phyloP scores from a whole-genome alignment of 331 rosid genomes.

The Pyrus hybrid region DNA sequence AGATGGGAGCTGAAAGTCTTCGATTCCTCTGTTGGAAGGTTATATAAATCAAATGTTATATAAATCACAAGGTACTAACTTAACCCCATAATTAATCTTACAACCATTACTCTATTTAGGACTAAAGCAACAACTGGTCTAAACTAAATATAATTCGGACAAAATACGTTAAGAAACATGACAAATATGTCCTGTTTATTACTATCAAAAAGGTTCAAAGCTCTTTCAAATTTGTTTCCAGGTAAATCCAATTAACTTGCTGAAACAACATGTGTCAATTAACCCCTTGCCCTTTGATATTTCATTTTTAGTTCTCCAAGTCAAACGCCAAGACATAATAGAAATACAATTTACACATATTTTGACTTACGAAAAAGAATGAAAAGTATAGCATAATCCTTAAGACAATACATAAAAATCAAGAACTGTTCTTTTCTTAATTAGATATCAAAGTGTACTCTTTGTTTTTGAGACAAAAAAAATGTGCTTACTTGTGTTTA shows the following conservation, averaged over 20 bases:
- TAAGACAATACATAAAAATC: background rate
- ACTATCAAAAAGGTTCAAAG: background rate
- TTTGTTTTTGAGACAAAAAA: background rate
- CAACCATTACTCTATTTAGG: background rate
- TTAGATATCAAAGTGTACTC: background rate
- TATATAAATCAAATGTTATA: background rate
- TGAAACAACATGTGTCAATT: background rate
- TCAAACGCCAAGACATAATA: background rate
- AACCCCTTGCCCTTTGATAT: background rate
- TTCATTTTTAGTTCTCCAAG: background rate
- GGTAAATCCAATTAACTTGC: background rate
- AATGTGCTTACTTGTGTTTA: background rate
- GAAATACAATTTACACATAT: background rate
- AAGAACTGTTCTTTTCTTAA: background rate
- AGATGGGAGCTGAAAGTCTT: background rate
- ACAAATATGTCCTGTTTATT: background rate
- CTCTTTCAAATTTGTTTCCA: background rate
- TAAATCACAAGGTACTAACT: background rate
- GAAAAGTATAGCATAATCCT: background rate
- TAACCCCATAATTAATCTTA: too few relatives aligned
- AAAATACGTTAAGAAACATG: background rate
- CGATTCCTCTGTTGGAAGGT: background rate
- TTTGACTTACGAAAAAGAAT: background rate
- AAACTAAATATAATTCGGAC: background rate
- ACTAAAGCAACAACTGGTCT: background rate